These are phyloP conservation scores for Stentor roeselii DNA, from an alignment of 73 alveolate species.

Conservation along the genomic window DNA sequence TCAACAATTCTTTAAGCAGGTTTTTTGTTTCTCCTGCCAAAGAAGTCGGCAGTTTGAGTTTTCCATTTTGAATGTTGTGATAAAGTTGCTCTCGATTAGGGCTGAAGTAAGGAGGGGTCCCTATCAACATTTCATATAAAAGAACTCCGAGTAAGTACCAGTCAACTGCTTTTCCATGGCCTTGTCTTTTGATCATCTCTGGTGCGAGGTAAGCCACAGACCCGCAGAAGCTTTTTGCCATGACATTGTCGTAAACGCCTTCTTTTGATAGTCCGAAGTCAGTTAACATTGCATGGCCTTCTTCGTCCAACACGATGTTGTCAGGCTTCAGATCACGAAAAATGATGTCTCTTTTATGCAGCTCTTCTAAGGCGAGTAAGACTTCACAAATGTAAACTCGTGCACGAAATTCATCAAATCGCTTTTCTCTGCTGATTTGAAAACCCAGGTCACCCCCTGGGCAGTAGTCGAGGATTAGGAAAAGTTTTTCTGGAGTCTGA, in stretches of 20 bases:
- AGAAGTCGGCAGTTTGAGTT: conserved; percentile 26
- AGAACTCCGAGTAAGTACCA: conserved; percentile 88
- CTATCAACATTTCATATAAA: conserved; percentile 84
- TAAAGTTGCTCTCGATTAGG: conserved; percentile 32
- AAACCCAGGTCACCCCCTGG: conserved; percentile 84
- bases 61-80: conserved; percentile 31
- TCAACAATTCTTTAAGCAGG: conserved; percentile 35
- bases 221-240: conserved; percentile 81
- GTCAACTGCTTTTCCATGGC: conserved; percentile 83
- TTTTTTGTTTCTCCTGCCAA: conserved; percentile 5
- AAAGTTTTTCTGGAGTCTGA: conserved; percentile 59
- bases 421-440: conserved; percentile 64
- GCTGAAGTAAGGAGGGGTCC: conserved; percentile 80
- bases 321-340: conserved; percentile 92
- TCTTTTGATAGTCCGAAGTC: conserved; percentile 78
- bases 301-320: conserved; percentile 81
- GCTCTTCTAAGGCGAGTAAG: conserved; percentile 74
- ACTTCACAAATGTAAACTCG: conserved; percentile 73
- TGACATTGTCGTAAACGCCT: conserved; percentile 59
- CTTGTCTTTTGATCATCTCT: too few species aligned
- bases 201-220: conserved; percentile 86
- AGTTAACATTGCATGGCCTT: conserved; percentile 92
- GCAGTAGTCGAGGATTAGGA: conserved; percentile 83
- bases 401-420: conserved; percentile 80
- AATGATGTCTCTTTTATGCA: conserved; percentile 85